Percentiles rank a stretch among this genome's conserved stretches.
Evolutionary conservation across 177 flowering plant species (phyloP).

Genomic region (Vitis hybrid): DNA sequence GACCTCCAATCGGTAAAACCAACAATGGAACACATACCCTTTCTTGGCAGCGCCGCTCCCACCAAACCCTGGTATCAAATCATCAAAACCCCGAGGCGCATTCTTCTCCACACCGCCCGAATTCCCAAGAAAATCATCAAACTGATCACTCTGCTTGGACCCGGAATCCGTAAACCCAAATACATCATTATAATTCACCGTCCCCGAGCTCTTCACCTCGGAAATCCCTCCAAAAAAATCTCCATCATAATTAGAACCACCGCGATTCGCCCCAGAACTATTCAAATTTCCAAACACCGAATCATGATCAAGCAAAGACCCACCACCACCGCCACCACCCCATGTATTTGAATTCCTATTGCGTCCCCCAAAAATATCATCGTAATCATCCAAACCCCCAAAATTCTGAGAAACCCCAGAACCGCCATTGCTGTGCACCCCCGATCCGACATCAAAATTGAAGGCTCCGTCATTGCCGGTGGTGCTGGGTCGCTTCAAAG

Average conservation of each 20-base stretch:
- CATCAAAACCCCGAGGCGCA: constrained; percentile 25
- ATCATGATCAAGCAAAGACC: constrained; percentile 24
- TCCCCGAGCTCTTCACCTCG: constrained; percentile 20
- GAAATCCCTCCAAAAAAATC: constrained; percentile 40
- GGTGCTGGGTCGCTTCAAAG: constrained; percentile 27
- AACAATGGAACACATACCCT: constrained; percentile 24
- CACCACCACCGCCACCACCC: neutral
- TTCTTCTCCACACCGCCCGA: constrained; percentile 16
- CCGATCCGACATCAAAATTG: constrained; percentile 12
- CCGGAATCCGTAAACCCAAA: constrained; percentile 26
- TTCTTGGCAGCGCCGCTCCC: constrained; percentile 18
- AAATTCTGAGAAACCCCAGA: neutral
- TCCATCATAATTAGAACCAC: constrained; percentile 16
- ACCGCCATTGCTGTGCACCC: neutral
- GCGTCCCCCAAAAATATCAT: constrained; percentile 25
- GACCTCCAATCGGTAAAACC: constrained; percentile 4
- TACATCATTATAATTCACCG: constrained; percentile 22
- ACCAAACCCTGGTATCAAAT: constrained; percentile 51
- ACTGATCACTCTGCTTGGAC: constrained; percentile 17
- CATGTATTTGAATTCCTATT: constrained; percentile 1
- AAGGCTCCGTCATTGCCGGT: neutral
- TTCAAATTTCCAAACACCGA: constrained; percentile 15
- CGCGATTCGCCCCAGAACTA: constrained; percentile 10
- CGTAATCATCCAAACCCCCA: constrained; percentile 13
- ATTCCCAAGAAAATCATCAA: constrained; percentile 43